These are phyloP conservation scores for Acanthamoeba healyi DNA, from an alignment of 208 protist genomes.

Conservation along the genomic window DNA sequence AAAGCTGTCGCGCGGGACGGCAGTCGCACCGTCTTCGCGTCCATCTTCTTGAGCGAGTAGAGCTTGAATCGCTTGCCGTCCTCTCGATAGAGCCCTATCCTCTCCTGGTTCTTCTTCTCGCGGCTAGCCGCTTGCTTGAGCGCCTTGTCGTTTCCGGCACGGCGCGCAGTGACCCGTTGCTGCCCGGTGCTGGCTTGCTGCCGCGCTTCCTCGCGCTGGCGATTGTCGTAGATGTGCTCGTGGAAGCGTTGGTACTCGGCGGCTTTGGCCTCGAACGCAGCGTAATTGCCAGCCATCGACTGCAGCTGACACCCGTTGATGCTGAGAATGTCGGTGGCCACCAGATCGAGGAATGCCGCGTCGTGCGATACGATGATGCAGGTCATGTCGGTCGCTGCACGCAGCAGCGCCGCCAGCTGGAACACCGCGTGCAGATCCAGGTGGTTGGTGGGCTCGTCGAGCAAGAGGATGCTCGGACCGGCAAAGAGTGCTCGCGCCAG, in stretches of 20 bases:
- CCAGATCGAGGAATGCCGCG: slow-evolving; percentile 97
- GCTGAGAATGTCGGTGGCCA: slow-evolving; percentile 97
- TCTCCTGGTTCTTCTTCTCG: slow-evolving; percentile 48
- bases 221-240: slow-evolving; percentile 78
- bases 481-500: slow-evolving; percentile 97
- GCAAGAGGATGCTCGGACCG: slow-evolving; percentile 94
- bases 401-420: slow-evolving; percentile 97
- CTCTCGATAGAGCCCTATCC: slow-evolving; percentile 78
- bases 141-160: slow-evolving; percentile 69
- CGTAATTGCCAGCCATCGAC: slow-evolving; percentile 90
- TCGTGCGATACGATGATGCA: slow-evolving; percentile 96
- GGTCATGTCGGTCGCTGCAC: slow-evolving; percentile 94
- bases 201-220: slow-evolving; percentile 71
- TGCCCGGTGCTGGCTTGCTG: slow-evolving; percentile 71
- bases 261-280: slow-evolving; percentile 84
- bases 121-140: slow-evolving; percentile 19
- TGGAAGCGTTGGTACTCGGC: slow-evolving; percentile 77
- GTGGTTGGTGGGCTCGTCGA: slow-evolving; percentile 98
- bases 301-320: slow-evolving; percentile 92
- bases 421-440: slow-evolving; percentile 96
- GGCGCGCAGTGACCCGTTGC: not conserved
- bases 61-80: slow-evolving; percentile 75
- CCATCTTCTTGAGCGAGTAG: slow-evolving; percentile 76
- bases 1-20: slow-evolving; percentile 25
- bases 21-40: slow-evolving; percentile 20